phyloP scores from a whole-genome alignment of 2,329 filamentous ascomycete species.

The Alternaria infectoria region DNA sequence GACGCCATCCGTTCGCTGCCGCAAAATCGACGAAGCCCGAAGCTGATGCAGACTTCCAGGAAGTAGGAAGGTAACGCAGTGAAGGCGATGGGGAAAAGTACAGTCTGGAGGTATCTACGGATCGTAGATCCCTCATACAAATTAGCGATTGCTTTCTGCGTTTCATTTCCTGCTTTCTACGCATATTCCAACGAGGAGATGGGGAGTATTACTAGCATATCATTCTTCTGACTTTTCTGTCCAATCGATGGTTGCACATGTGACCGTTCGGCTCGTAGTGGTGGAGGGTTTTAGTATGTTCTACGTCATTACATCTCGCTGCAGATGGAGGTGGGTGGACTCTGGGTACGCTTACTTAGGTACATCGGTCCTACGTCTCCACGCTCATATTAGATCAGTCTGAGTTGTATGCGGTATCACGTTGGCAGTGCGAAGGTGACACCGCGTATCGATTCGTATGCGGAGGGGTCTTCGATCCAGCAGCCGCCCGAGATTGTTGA shows the following conservation, averaged over 20 bases:
- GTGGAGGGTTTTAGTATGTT: fast-evolving
- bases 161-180: neutral
- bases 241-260: neutral
- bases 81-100: neutral
- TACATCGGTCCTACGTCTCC: neutral
- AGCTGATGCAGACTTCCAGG: neutral
- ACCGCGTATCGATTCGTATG: slow-evolving; percentile 14
- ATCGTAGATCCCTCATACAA: neutral
- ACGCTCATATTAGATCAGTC: neutral
- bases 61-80: neutral
- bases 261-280: neutral
- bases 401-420: slow-evolving; percentile 12
- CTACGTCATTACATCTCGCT: neutral
- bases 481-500: slow-evolving; percentile 26
- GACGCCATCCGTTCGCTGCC: neutral
- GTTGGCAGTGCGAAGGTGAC: slow-evolving; percentile 16
- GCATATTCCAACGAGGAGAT: neutral
- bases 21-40: neutral
- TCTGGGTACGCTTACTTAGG: neutral
- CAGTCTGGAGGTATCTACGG: neutral
- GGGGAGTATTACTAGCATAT: neutral
- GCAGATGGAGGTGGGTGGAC: too few relatives aligned
- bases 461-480: slow-evolving; percentile 15
- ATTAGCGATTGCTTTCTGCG: neutral
- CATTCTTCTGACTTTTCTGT: neutral